Evolutionary conservation across 192 early-diverging fungal species (phyloP).

Genomic region (Entomortierella parvispora): DNA sequence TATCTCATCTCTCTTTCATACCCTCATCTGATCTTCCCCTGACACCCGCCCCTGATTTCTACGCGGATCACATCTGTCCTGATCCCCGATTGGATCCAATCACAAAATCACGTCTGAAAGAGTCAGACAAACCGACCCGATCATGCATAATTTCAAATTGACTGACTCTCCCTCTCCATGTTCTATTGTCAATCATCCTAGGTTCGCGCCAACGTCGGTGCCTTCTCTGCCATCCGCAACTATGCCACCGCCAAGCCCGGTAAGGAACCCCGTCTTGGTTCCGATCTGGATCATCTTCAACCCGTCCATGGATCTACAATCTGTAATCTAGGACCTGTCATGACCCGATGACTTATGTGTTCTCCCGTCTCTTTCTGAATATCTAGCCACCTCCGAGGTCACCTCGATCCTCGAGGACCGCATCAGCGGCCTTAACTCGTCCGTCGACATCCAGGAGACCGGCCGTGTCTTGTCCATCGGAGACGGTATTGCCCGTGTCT

Average conservation of each 20-base stretch:
- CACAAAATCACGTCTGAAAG: no score
- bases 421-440: slow-evolving; percentile 86
- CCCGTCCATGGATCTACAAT: no score
- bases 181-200: slow-evolving; percentile 14
- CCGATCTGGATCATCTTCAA: no score
- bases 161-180: background rate
- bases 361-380: no score
- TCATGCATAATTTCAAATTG: background rate
- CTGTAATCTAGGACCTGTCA: no score
- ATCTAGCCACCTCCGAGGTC: slow-evolving; percentile 87
- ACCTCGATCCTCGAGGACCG: slow-evolving; percentile 98
- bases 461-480: slow-evolving; percentile 99
- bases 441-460: slow-evolving; percentile 95
- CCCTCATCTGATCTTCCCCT: background rate
- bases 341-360: no score
- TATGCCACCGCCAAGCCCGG: slow-evolving; percentile 67
- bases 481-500: slow-evolving; percentile 99
- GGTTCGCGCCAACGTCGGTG: slow-evolving; percentile 67
- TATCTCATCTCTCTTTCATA: background rate
- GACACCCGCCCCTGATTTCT: background rate
- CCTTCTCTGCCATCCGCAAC: slow-evolving; percentile 62
- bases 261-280: slow-evolving; percentile 3
- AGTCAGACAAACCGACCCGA: no score
- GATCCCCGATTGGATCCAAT: no score
- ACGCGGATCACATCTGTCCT: no score